Conservation (phyloP, 1,284 basidiomycete species). For the Phylloboletellus chloephorus region DNA sequence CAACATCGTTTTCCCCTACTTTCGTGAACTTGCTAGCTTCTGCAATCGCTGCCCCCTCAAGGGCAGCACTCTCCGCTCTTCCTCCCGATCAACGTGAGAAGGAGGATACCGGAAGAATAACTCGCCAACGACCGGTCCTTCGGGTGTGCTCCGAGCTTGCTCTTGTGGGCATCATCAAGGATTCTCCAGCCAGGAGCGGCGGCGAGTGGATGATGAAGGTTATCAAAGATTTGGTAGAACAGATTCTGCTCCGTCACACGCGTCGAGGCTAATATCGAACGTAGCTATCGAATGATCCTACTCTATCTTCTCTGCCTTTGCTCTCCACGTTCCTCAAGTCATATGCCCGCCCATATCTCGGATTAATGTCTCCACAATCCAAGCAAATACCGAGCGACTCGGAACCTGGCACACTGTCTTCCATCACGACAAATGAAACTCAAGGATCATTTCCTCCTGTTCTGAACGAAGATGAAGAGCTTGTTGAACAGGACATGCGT, state of each 20-base stretch:
- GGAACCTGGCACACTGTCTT: slow-evolving; percentile 51
- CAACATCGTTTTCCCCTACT: slow-evolving; percentile 70
- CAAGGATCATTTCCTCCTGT: slow-evolving; percentile 40
- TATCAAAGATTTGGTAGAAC: slow-evolving; percentile 73
- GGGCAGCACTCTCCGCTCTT: slow-evolving; percentile 53
- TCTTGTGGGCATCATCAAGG: slow-evolving; percentile 74
- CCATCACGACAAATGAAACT: slow-evolving; percentile 37
- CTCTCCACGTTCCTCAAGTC: slow-evolving; percentile 82
- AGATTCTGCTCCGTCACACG: background rate
- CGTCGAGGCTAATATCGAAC: slow-evolving; percentile 9
- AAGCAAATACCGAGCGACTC: slow-evolving; percentile 53
- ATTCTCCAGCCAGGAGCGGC: slow-evolving; percentile 64
- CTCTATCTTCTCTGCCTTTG: slow-evolving; percentile 79
- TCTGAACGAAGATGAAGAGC: slow-evolving; percentile 56
- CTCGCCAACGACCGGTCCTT: slow-evolving; percentile 80
- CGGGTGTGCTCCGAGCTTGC: slow-evolving; percentile 89
- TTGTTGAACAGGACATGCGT: slow-evolving; percentile 79
- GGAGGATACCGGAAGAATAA: slow-evolving; percentile 79
- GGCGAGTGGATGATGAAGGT: slow-evolving; percentile 83
- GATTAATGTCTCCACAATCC: slow-evolving; percentile 50
- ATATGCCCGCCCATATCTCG: slow-evolving; percentile 77
- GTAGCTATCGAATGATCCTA: slow-evolving; percentile 82
- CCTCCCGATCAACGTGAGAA: slow-evolving; percentile 85
- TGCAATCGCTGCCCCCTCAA: slow-evolving; percentile 62
- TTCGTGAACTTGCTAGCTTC: slow-evolving; percentile 62